Base-by-base conservation (phyloP, 805 yeast species). In the Ogataea wickerhamii region DNA sequence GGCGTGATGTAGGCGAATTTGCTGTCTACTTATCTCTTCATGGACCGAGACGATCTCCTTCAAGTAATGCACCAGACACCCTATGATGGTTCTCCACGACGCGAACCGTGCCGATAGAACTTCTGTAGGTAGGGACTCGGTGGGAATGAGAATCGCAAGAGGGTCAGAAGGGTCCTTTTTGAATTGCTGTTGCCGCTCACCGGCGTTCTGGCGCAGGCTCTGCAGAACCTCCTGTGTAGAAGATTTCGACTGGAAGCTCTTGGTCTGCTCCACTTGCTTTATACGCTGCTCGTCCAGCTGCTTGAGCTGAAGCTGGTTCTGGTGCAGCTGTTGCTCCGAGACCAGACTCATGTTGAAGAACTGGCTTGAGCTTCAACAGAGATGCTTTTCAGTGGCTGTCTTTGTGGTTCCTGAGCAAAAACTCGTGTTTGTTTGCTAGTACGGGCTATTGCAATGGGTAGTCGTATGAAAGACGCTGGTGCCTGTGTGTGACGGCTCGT, bases 1-100 rank as follows among this genome's bases (percentile, higher is more conserved):
- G 7, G 95, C 87, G 57, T 87, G 89, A 43, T 87, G 85, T 31
- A 88, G 70, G 35, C 95, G 68, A 35, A 81, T 63, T 49, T 87
- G 93, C 53, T 87, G 95, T 42, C 95, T 76, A 24, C 85, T 80
- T 13, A 87, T 74, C 56, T 89, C 96, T 60, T 89, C 96, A 57
- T 88, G 93, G 40, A 86, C 89, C 11, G 84, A 74, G 7, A 87
- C 87, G 27, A 79, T 80, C 53, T 88, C 96, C 44, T 74, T 76
- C 45, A 91, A 68, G 55, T 91, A 91, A 32, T 73, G 76, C 16
- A 86, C 71, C 39, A 91, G 64, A 24, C 91, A 82, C 44, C 80
- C 78, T 40, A 88, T 79, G 38, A 89, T 77, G 28, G 75, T 72
- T 41, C 96, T 70, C 96, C 97, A 91, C 2, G 94, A 82, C 34